phyloP scores from a whole-genome alignment of 2,329 filamentous ascomycete species.

The Sordariomycetes sp. region DNA sequence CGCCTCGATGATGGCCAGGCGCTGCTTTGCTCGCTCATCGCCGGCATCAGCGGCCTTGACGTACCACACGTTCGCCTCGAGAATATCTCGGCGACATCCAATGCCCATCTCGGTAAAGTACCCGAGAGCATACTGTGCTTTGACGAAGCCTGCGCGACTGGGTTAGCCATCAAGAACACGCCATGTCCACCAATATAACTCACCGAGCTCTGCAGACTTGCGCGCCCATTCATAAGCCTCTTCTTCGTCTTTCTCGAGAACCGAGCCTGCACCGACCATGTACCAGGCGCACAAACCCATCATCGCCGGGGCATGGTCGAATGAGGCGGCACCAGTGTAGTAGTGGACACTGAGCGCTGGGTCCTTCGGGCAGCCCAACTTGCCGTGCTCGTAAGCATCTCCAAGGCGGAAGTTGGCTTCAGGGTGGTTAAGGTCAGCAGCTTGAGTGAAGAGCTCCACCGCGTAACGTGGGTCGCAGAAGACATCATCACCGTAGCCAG shows the following conservation, averaged over 20 bases:
- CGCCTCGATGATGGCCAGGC: conserved; percentile 76
- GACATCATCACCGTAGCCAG: conserved; percentile 87
- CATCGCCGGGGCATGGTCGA: conserved; percentile 79
- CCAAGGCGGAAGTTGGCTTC: conserved; percentile 84
- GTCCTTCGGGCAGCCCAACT: conserved; percentile 78
- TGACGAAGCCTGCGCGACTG: conserved; percentile 44
- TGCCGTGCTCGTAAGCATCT: conserved; percentile 94
- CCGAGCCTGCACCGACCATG: conserved; percentile 84
- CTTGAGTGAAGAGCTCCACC: conserved; percentile 87
- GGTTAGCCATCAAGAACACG: not conserved
- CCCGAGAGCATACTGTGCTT: conserved; percentile 88
- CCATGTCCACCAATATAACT: conserved; percentile 23
- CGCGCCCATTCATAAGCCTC: conserved; percentile 96
- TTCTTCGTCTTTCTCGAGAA: conserved; percentile 88
- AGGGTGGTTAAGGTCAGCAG: conserved; percentile 81
- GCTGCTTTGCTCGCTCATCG: conserved; percentile 80
- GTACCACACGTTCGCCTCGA: conserved; percentile 98
- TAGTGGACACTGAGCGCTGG: conserved; percentile 93
- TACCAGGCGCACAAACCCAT: conserved; percentile 99
- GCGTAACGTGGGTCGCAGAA: conserved; percentile 88
- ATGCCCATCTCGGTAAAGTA: conserved; percentile 99
- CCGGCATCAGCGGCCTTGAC: conserved; percentile 89
- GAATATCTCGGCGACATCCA: conserved; percentile 83
- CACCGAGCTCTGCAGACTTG: conserved; percentile 77
- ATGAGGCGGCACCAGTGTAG: conserved; percentile 85